Base-by-base conservation (phyloP, 805 yeast genomes). In the Vanderwaltozyma polyspora region DNA sequence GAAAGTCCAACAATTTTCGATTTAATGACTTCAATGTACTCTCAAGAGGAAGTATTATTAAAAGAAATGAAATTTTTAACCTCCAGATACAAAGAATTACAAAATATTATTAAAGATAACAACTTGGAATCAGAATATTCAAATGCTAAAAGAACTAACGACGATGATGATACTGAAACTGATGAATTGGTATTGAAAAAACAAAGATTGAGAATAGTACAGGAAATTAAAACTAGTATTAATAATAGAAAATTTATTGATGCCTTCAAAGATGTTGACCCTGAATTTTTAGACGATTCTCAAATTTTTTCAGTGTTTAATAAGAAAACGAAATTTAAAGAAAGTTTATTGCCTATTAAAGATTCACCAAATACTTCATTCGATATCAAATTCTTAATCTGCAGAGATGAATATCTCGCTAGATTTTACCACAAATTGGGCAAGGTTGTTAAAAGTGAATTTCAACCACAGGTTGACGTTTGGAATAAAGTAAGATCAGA, bases 191-290 rank as follows among this genome's bases (percentile, higher is more conserved):
- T 19, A 19, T 19, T 25, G 10, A 38, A 36, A 25, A 33, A 36
- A 24, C 23, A 21, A 21, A 21, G 10, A 21, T 8, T 21, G 10
- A 21, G 7, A 8, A 21, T 8, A 8, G 23, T 7, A 8, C 23
- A 8, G 10, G 23, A 21, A 21, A 10, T 21, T 21, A 10, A 21
- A 21, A 8, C 10, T 7, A 8, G 10, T 8, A 8, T 21, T 8
- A 8, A 7, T 8, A 21, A 21, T 10, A 21, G 10, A 21, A 21
- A 21, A 8, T 8, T 8, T 8, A 30, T 50, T 9, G 47, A 52
- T 25, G 49, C 45, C 29, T 52, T 49, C 22, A 50, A 42, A 40
- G 55, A 49, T 35, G 25, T 52, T 19, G 54, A 52, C 34, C 58
- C 58, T 3, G 40, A 45, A 34, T 52, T 52, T 29, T 36, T 52